Base-by-base conservation (phyloP, 805 yeast genomes). In the Wickerhamiella sorbophila region DNA sequence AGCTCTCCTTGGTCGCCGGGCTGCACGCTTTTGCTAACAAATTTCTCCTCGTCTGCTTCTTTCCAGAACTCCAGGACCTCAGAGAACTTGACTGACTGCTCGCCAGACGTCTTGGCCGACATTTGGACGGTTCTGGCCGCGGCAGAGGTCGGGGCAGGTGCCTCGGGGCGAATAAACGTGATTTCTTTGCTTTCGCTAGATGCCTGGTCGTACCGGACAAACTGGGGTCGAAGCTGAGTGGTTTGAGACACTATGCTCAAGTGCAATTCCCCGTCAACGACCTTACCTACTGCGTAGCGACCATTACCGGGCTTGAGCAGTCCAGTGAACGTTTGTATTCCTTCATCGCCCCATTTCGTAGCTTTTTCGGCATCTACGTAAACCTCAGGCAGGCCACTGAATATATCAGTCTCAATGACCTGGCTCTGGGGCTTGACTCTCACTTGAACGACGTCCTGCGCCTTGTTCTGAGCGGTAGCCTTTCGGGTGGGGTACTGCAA, bases 151-250 rank as follows among this genome's bases (percentile, higher is more conserved):
- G 27, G 17, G 12, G 37, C 15, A 6, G 37, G 26, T 33, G 68
- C 69, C 36, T 66, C 65, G 39, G 60, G 63, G 31, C 60, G 54
- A 49, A 61, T 43, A 55, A 60, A 48, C 51, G 65, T 43, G 45
- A 63, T 41, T 53, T 66, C 63, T 43, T 65, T 70, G 42, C 62
- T 68, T 43, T 64, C 64, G 44, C 68, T 55, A 4, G 47, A 43
- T 42, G 68, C 62, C 33, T 70, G 75, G 56, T 86, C 94, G 34
- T 86, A 74, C 55, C 87, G 83, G 48, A 70, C 72, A 62, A 91
- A 84, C 51, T 72, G 71, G 2, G 96, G 91, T 50, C 95, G 70
- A 46, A 91, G 58, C 58, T 88, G 96, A 0, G 79, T 73, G 0
- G 81, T 73, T 17, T 75, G 68, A 29, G 74, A 71, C 1, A 87